These are phyloP conservation scores for Sclerotinia minor DNA, from an alignment of 2,329 filamentous ascomycete genomes.

Conservation along the genomic window DNA sequence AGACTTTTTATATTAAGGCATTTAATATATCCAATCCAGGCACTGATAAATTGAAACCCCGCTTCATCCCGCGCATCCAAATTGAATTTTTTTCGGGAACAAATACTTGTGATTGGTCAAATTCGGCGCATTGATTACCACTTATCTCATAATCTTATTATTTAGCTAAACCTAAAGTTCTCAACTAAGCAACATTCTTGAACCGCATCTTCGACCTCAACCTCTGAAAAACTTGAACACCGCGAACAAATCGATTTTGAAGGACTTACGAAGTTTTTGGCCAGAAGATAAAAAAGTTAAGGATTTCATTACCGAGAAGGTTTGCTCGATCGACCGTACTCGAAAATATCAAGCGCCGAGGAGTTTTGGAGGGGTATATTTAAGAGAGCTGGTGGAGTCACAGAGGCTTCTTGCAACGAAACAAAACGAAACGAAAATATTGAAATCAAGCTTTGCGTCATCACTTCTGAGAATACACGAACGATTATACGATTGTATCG, in stretches of 20 bases:
- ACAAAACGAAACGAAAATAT: not conserved
- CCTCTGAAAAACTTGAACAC: not conserved
- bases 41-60: not conserved
- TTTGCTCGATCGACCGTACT: not conserved
- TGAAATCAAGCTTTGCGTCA: not conserved
- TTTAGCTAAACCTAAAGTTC: not conserved
- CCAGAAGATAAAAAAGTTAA: not conserved
- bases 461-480: not conserved
- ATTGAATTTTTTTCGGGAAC: not conserved
- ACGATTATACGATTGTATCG: not conserved
- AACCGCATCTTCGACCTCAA: not conserved
- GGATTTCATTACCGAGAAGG: not conserved
- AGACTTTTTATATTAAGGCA: slow-evolving; percentile 1
- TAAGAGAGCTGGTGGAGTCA: slow-evolving; percentile 5
- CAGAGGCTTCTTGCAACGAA: not conserved
- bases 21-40: not conserved
- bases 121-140: not conserved
- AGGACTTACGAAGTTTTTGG: not conserved
- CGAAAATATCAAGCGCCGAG: slow-evolving; percentile 1
- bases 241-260: not conserved
- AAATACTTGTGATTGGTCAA: slow-evolving; percentile 5
- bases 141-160: slow-evolving; percentile 12
- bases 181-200: not conserved
- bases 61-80: not conserved
- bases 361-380: not conserved